Conservation (phyloP, 192 early-diverging fungal genomes). For the Podila horticola region DNA sequence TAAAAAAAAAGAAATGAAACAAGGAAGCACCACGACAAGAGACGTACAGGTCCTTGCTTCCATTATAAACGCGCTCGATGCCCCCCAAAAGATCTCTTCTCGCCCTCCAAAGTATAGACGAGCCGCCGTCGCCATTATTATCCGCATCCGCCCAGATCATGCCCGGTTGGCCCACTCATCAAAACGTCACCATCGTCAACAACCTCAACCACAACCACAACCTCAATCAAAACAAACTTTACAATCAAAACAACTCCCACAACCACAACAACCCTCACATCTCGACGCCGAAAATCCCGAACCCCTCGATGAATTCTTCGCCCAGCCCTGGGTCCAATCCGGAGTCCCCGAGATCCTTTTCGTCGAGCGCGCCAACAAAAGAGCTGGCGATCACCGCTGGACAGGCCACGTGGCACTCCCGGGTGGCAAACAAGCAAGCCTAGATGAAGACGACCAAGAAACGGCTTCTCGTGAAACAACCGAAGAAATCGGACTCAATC, state of each 20-base stretch:
- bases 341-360: constrained; percentile 54
- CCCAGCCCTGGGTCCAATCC: constrained; percentile 45
- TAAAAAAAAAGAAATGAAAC: not conserved
- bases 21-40: constrained; percentile 18
- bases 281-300: constrained; percentile 37
- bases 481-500: constrained; percentile 53
- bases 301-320: constrained; percentile 52
- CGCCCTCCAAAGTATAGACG: constrained; percentile 45
- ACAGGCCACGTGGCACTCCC: constrained; percentile 56
- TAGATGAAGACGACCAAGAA: constrained; percentile 53
- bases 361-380: constrained; percentile 49
- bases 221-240: not conserved
- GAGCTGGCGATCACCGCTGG: constrained; percentile 51
- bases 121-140: constrained; percentile 55
- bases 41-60: constrained; percentile 31
- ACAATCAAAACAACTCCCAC: constrained; percentile 30
- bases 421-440: constrained; percentile 51
- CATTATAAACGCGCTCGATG: constrained; percentile 44
- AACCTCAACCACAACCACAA: not conserved
- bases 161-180: not conserved
- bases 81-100: constrained; percentile 41
- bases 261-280: constrained; percentile 23
- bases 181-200: not conserved
- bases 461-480: constrained; percentile 53
- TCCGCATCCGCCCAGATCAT: constrained; percentile 49